Evolutionary conservation across 805 yeast species (phyloP), one percentile per base, ranked within the genome.

Genomic region (Candida tibetensis): DNA sequence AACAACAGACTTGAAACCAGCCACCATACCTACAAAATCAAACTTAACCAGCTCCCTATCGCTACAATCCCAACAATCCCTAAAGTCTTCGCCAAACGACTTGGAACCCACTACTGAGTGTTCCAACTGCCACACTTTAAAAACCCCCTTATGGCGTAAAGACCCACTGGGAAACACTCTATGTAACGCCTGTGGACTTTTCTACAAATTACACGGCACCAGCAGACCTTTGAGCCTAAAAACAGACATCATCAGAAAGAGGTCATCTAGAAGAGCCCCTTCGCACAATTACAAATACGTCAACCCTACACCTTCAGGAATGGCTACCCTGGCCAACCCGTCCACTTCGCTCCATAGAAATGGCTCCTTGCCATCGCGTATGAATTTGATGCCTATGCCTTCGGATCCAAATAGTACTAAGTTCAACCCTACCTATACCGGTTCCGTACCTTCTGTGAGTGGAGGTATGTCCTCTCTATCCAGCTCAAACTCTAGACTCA

Each of bases 181-280:
- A 4, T 79, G 84, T 52, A 79, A 79, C 51, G 84, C 84, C 0
- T 79, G 84, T 60, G 84, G 84, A 0, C 60, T 79, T 16, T 79
- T 78, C 50, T 68, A 72, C 37, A 78, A 78, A 49, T 57, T 79
- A 14, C 84, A 79, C 49, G 84, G 84, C 13, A 75, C 82, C 2
- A 76, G 76, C 53, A 58, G 84, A 36, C 84, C 84, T 1, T 58
- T 79, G 17, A 72, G 81, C 17, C 59, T 76, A 39, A 76, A 76
- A 42, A 76, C 79, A 0, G 82, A 76, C 45, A 73, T 75, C 9
- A 79, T 79, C 36, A 77, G 75, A 40, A 79, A 78, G 55, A 60
- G 84, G 48, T 69, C 70, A 41, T 71, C 79, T 3, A 72, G 76
- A 32, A 51, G 57, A 39, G 32, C 50, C 16, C 39, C 58, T 5